These are phyloP conservation scores for Tolypocladium amazonense DNA, from an alignment of 2,329 filamentous ascomycete species.

Conservation along the genomic window DNA sequence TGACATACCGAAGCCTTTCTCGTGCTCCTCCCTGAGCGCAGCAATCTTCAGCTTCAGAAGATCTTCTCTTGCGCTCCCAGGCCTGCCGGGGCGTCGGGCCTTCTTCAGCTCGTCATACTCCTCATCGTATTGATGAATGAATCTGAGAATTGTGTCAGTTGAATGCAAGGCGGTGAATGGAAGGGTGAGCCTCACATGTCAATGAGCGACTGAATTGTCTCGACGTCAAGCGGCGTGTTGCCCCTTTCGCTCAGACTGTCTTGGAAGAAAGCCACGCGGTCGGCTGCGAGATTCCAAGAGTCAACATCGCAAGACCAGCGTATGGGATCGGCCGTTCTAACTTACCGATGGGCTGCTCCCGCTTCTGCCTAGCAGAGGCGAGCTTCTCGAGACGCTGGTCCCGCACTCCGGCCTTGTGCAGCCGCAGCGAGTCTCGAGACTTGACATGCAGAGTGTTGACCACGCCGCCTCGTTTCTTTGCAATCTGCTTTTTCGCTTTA, in stretches of 20 bases:
- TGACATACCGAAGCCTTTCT: conserved; percentile 63
- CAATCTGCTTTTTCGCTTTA: conserved; percentile 82
- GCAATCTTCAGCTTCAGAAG: conserved; percentile 61
- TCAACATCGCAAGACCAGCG: neutral
- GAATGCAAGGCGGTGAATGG: conserved; percentile 1
- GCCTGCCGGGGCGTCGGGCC: conserved; percentile 65
- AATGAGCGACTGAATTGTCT: conserved; percentile 51
- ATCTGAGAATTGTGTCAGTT: conserved; percentile 25
- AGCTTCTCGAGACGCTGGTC: conserved; percentile 75
- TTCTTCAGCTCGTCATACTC: conserved; percentile 57
- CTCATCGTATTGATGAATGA: conserved; percentile 58
- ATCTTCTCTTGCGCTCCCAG: conserved; percentile 67
- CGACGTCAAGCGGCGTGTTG: conserved; percentile 36
- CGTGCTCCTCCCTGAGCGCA: conserved; percentile 67
- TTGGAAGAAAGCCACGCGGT: conserved; percentile 54
- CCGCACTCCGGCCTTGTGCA: conserved; percentile 68
- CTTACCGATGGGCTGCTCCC: conserved; percentile 64
- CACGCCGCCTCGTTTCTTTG: conserved; percentile 71
- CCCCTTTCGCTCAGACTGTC: conserved; percentile 44
- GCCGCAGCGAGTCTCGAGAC: conserved; percentile 72
- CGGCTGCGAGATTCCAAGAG: conserved; percentile 12
- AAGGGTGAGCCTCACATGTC: conserved; percentile 36
- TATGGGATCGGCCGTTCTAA: neutral
- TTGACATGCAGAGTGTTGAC: conserved; percentile 74
- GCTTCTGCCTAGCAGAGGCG: conserved; percentile 57